Percentiles rank a stretch among this genome's conserved stretches.
phyloP scores from a whole-genome alignment of 306 rosid species.

The Glycine latifolia region DNA sequence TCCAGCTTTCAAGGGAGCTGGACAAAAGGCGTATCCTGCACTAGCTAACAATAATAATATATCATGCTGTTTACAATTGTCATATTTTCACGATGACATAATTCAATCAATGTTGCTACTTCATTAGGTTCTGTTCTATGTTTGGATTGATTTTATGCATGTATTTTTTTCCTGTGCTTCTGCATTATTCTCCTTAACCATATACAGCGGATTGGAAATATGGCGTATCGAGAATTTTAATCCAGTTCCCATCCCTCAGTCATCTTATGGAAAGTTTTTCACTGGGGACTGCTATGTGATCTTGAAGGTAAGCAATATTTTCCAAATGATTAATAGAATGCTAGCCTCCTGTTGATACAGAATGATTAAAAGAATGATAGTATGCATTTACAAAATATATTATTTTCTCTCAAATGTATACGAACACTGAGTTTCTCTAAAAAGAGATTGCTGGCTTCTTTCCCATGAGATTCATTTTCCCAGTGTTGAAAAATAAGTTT shows the following conservation, averaged over 20 bases:
- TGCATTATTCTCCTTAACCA: constrained; percentile 67
- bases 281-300: constrained; percentile 89
- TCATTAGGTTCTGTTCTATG: constrained; percentile 31
- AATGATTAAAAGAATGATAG: constrained; percentile 28
- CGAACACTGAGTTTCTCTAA: neutral
- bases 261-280: constrained; percentile 82
- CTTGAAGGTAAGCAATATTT: constrained; percentile 70
- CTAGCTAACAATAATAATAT: constrained; percentile 43
- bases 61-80: constrained; percentile 38
- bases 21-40: constrained; percentile 98
- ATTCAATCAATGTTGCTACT: constrained; percentile 33
- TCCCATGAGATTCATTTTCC: constrained; percentile 16
- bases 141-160: constrained; percentile 34
- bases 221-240: constrained; percentile 94
- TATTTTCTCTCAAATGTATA: constrained; percentile 13
- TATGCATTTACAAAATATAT: neutral
- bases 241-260: constrained; percentile 73
- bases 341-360: neutral
- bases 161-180: constrained; percentile 24
- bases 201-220: constrained; percentile 86
- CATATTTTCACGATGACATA: constrained; percentile 22
- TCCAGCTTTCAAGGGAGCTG: constrained; percentile 97
- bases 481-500: neutral
- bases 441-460: constrained; percentile 34
- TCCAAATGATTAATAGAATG: constrained; percentile 17